phyloP scores from a whole-genome alignment of 2,329 filamentous ascomycete genomes.

The Paecilomyces fulvus region DNA sequence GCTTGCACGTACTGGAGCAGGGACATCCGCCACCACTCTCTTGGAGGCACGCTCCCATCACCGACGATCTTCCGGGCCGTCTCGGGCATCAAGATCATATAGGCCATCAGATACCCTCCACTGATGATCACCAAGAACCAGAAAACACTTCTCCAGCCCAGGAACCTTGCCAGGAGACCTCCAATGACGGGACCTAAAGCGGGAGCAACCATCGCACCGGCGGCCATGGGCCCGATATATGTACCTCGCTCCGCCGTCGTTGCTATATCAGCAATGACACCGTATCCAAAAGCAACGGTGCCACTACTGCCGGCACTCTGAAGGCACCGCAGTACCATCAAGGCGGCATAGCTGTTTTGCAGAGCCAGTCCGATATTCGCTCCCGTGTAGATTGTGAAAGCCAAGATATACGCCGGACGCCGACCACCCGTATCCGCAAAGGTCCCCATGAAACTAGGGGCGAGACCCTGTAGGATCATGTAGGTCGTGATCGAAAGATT shows the following conservation, averaged over 20 bases:
- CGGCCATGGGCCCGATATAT: conserved; percentile 61
- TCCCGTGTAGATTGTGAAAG: conserved; percentile 39
- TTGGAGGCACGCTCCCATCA: conserved; percentile 21
- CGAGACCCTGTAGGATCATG: conserved; percentile 51
- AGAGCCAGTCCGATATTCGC: conserved; percentile 54
- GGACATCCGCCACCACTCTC: conserved; percentile 9
- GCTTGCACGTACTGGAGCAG: conserved; percentile 15
- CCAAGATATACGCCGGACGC: conserved; percentile 52
- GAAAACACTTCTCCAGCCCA: conserved; percentile 61
- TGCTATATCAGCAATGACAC: conserved; percentile 63
- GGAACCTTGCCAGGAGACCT: conserved; percentile 53
- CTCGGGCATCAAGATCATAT: conserved; percentile 48
- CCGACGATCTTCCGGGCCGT: conserved; percentile 33
- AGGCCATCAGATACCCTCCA: conserved; percentile 44
- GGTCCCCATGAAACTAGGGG: conserved; percentile 54
- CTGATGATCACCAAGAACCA: conserved; percentile 56
- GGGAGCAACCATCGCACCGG: conserved; percentile 45
- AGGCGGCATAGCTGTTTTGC: conserved; percentile 48
- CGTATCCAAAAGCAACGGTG: conserved; percentile 62
- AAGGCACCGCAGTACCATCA: conserved; percentile 53
- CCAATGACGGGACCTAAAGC: conserved; percentile 54
- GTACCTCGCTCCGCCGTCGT: conserved; percentile 61
- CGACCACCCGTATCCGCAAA: conserved; percentile 54
- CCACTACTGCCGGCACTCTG: conserved; percentile 59
- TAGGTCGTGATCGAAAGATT: conserved; percentile 10